Conservation (phyloP, 2,329 filamentous ascomycete species). For the Aspergillus uvarum region DNA sequence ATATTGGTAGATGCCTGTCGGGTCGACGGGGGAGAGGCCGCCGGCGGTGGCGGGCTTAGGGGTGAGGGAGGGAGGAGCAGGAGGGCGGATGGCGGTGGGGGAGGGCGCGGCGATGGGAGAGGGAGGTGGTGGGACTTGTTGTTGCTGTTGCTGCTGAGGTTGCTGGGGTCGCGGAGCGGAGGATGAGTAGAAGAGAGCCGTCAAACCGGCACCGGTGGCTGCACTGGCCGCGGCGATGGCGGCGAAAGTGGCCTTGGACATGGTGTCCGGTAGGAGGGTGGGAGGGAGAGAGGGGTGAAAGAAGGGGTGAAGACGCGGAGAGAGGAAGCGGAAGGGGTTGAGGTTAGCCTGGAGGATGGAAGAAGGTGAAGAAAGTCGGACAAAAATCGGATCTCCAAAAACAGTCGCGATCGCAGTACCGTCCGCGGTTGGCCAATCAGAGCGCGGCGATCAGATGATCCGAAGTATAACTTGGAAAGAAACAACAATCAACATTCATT, state of each 20-base stretch:
- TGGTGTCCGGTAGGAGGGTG: conserved; percentile 40
- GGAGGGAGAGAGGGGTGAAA: neutral
- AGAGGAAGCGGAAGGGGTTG: neutral
- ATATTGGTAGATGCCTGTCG: conserved; percentile 75
- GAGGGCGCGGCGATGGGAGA: conserved; percentile 38
- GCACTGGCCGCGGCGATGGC: conserved; percentile 74
- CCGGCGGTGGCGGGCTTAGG: conserved; percentile 26
- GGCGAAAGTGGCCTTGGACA: conserved; percentile 77
- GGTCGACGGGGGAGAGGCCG: conserved; percentile 60
- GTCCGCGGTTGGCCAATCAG: neutral
- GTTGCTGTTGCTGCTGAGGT: conserved; percentile 20
- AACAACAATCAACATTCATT: neutral
- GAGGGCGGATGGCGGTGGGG: conserved; percentile 31
- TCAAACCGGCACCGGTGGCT: conserved; percentile 72
- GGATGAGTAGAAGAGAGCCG: conserved; percentile 66
- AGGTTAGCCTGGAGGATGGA: neutral
- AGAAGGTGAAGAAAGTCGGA: neutral
- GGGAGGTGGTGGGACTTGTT: conserved; percentile 24
- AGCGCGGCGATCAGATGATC: conserved; percentile 1
- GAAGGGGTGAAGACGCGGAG: neutral
- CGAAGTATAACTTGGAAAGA: conserved; percentile 1
- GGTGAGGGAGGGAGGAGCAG: conserved; percentile 32
- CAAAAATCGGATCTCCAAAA: conserved; percentile 3
- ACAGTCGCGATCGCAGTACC: neutral
- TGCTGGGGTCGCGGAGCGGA: conserved; percentile 32